Evolutionary conservation across 2,329 filamentous ascomycete species (phyloP), one percentile per base, ranked within the genome.

Genomic region (Fusarium buharicum): DNA sequence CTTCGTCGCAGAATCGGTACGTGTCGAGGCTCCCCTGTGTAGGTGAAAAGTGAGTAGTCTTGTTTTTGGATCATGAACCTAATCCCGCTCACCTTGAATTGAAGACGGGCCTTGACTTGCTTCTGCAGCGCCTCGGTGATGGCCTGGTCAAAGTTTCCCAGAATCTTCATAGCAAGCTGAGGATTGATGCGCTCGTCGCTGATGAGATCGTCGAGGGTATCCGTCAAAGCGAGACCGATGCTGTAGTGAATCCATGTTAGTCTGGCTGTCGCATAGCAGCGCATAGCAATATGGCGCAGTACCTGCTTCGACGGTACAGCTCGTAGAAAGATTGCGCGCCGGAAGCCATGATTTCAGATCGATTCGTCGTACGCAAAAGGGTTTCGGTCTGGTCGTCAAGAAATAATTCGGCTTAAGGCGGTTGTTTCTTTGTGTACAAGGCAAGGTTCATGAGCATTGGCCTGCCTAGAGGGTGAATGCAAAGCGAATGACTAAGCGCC

Each of bases 1-100:
- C 95, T 80, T 99, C 95, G 79, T 99, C 95, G 81, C 95, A 99
- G 84, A 99, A 99, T 69, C 95, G 90, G 82, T 99, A 99, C 14
- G 95, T 98, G 76, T 98, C 93, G 63, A 99, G 88, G 74, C 96
- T 95, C 43, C 95, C 95, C 94, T 97, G 17, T 22, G 11, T 8
- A 20, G n/a, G 30, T 14, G 20, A 41, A 12, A 28, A 18, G n/a
- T 31, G 28, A 24, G 64, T 30, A 64, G 44, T 31, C 11, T 28
- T 30, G 27, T 3, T 18, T 37, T 31, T 28, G 3, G 36, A 37
- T 33, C 17, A 40, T 41, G 36, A 31, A 43, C 13, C 31, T 45
- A 24, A 2, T 24, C 22, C 4, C 22, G 4, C 67, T 74, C 80
- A 97, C 93, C 91, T 99, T 99, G 83, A 99, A 99, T 4, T 89